Evolutionary conservation across 2,329 filamentous ascomycete genomes (phyloP).

Genomic region (Amauroascus verrucosus): DNA sequence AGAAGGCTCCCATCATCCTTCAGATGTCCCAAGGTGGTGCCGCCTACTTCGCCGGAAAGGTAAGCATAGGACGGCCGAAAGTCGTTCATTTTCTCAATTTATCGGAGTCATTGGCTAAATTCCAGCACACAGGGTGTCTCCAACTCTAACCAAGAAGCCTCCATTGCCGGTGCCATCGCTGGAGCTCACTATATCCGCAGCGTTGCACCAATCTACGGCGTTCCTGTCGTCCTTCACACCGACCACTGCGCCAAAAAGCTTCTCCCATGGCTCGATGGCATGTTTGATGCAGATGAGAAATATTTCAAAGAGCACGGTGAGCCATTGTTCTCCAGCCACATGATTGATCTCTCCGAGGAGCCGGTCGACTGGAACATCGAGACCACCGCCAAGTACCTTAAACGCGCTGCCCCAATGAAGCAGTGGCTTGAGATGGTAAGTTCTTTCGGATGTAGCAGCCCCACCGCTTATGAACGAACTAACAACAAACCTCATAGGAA

Average conservation of each 20-base stretch:
- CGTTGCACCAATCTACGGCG: constrained; percentile 73
- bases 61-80: constrained; percentile 25
- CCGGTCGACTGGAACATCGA: constrained; percentile 78
- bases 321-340: constrained; percentile 92
- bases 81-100: neutral
- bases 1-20: constrained; percentile 83
- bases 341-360: constrained; percentile 97
- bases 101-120: neutral
- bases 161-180: constrained; percentile 76
- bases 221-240: constrained; percentile 90
- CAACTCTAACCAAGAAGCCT: constrained; percentile 76
- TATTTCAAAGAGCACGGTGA: constrained; percentile 91
- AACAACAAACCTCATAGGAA: constrained; percentile 42
- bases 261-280: constrained; percentile 91
- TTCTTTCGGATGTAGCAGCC: constrained; percentile 8
- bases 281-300: constrained; percentile 85
- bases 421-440: constrained; percentile 96
- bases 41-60: constrained; percentile 85
- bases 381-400: constrained; percentile 85
- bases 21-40: constrained; percentile 90
- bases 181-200: constrained; percentile 88
- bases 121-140: constrained; percentile 50
- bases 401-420: constrained; percentile 92
- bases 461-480: neutral
- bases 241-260: constrained; percentile 99